Conservation (phyloP, 495 filamentous ascomycete species). For the Aspergillus incahuasiensis region DNA sequence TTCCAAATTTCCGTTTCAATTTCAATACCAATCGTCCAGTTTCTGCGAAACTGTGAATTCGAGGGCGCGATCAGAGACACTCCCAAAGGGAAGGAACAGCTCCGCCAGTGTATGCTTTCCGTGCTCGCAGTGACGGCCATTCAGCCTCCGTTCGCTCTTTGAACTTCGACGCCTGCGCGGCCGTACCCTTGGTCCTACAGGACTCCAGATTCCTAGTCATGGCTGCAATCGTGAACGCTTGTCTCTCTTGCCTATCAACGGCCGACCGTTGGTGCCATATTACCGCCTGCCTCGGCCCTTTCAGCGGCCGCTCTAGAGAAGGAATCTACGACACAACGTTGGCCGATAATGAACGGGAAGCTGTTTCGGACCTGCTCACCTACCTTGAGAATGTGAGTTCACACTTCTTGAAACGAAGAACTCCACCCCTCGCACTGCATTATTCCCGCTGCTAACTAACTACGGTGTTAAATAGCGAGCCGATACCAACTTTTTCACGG, state of each 20-base stretch:
- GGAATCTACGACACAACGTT: conserved; percentile 92
- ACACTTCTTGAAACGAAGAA: neutral
- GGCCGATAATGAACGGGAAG: conserved; percentile 94
- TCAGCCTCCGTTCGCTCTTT: conserved; percentile 15
- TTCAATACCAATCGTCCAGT: neutral
- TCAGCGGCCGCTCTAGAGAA: conserved; percentile 79
- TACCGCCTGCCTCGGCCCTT: conserved; percentile 39
- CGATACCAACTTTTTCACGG: conserved; percentile 97
- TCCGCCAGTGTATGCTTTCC: neutral
- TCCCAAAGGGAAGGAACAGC: neutral
- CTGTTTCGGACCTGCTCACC: conserved; percentile 89
- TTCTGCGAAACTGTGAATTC: conserved; percentile 1
- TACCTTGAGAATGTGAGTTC: conserved; percentile 88
- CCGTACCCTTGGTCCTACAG: conserved; percentile 30
- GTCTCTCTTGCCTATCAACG: conserved; percentile 41
- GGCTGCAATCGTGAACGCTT: conserved; percentile 41
- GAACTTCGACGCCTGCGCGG: conserved; percentile 21
- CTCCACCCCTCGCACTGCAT: neutral
- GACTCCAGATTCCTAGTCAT: conserved; percentile 30
- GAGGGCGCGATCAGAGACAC: neutral
- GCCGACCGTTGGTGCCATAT: conserved; percentile 48
- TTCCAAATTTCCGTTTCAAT: conserved; percentile 1
- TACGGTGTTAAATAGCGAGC: conserved; percentile 60
- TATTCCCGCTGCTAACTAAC: conserved; percentile 11
- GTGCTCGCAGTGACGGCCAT: conserved; percentile 5